Base-by-base conservation (phyloP, 1,284 basidiomycete species). In the Gastroboletus turbinatus region DNA sequence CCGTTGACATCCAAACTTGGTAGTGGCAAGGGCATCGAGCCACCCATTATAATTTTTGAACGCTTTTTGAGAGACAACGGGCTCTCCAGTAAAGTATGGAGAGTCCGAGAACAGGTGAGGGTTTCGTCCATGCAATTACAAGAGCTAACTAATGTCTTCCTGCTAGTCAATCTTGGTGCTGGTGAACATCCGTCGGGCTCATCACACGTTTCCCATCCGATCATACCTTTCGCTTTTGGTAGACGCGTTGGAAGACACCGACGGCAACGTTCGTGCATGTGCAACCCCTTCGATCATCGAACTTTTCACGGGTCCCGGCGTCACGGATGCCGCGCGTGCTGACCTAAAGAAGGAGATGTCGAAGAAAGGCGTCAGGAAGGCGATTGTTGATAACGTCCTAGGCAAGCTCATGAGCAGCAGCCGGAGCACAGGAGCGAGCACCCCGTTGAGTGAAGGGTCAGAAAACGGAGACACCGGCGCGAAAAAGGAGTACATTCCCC, bases 291-390 rank as follows among this genome's bases (percentile, higher is more conserved):
- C 93, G 0, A 82, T 95, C 46, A 82, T 97, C 16, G 84, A 89
- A 58, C 81, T 99, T 44, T 95, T 98, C 67, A 86, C 91, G 0
- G 88, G 88, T 13, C 82, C 91, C 1, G 82, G 82, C 1, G 90
- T 93, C 8, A 87, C 89, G 0, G 86, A 96, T 63, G 87, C 86
- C 9, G 96, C 96, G 4, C 87, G 92, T 47, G 84, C 93, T 1
- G 96, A 98, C 69, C 79, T 99, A 52, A 98, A 98, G 77, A 95
- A 92, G 69, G 91, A 95, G 69, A 81, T 99, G 79, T 74, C 83
- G 3, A 91, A 89, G 70, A 90, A 90, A 70, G 83, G 82, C 47
- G 90, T 96, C 35, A 82, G 94, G 45, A 97, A 96, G 73, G 84
- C 87, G 7, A 95, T 96, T 39, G 83, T 87, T 16, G 90, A 92